Evolutionary conservation across 2,329 filamentous ascomycete genomes (phyloP).

Genomic region (Beauveria bassiana): DNA sequence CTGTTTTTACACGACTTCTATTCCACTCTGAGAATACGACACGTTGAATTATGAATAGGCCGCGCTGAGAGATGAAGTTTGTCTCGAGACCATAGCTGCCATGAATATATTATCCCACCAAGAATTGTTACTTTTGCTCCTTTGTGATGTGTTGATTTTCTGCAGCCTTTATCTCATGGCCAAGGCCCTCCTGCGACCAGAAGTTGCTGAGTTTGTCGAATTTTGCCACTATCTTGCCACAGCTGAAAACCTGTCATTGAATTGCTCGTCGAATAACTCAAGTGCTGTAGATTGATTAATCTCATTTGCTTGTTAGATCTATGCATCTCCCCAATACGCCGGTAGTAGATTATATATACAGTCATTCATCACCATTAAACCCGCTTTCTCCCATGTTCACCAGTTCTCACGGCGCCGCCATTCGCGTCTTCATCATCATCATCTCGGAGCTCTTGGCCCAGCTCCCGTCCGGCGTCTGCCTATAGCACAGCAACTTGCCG

Average conservation of each 20-base stretch:
- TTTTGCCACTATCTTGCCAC: too few relatives aligned
- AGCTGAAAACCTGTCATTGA: too few relatives aligned
- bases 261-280: too few relatives aligned
- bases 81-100: not conserved
- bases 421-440: constrained; percentile 47
- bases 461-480: constrained; percentile 48
- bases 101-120: constrained; percentile 3
- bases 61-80: not conserved
- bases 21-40: not conserved
- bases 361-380: not conserved
- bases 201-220: too few relatives aligned
- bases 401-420: constrained; percentile 35
- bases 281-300: too few relatives aligned
- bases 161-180: too few relatives aligned
- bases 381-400: too few relatives aligned
- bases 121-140: not conserved
- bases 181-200: too few relatives aligned
- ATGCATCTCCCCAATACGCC: not conserved
- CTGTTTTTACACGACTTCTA: not conserved
- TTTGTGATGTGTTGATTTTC: too few relatives aligned
- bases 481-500: constrained; percentile 55
- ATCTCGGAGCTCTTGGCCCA: constrained; percentile 56
- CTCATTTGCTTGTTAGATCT: too few relatives aligned
- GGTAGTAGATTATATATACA: not conserved
- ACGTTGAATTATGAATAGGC: not conserved